Evolutionary conservation across 306 rosid species (phyloP), one percentile per base, ranked within the genome.

Genomic region (Quercus aquifolioides): DNA sequence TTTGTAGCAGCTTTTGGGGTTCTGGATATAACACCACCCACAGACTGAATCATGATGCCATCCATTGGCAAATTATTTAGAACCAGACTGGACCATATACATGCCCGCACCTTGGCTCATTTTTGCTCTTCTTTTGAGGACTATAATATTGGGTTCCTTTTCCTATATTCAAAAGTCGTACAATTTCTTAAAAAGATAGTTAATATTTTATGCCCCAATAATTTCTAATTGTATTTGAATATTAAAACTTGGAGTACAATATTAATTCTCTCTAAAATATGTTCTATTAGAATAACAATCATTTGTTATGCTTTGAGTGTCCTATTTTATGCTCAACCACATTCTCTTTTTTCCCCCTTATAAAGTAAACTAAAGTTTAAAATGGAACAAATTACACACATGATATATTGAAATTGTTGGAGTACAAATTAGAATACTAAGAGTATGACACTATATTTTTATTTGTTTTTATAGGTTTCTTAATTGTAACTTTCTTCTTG

Each of bases 1-100:
- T 81, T 76, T 78, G 89, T 56, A 74, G 90, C 91, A 87, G 91
- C 94, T 72, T 90, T 88, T 86, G 78, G 83, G 75, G 73, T 84
- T 71, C 69, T 62, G 78, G 83, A 88, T 63, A 70, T 58, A 68
- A 81, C 86, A 75, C 82, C 84, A 82, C 89, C 78, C 88, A 79
- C 86, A 84, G 68, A 76, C 58, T 63, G 71, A 87, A 83, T 79
- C 75, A 77, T 85, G 89, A 82, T 87, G 83, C 85, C 88, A 79
- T 79, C 85, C 84, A 87, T 81, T 79, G 80, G 84, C 81, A 84
- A 88, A 84, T 86, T 84, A 92, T 86, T 76, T 84, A 78, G 74
- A 86, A 85, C 82, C 87, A 78, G 70, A 68, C 83, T 75, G 70
- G 54, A 79, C 65, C 43, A 55, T 62, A 21, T 30, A 35, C 60